A percentile compares a stretch with the other conserved stretches of the same genome.
Evolutionary conservation across 1,284 basidiomycete genomes (phyloP).

Genomic region (Ceratobasidium sp.): DNA sequence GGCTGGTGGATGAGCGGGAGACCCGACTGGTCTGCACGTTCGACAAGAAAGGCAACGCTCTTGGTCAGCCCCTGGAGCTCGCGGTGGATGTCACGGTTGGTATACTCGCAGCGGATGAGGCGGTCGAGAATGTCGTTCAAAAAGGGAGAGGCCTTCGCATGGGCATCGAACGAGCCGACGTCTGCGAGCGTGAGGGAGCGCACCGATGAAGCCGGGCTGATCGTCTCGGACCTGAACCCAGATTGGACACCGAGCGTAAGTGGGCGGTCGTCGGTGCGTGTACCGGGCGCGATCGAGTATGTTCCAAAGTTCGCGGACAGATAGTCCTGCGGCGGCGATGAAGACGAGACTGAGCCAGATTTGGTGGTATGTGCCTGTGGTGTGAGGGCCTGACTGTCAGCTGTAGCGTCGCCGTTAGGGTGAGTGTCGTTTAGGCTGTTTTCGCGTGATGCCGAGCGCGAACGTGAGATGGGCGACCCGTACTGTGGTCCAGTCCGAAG

Average conservation of each 20-base stretch:
- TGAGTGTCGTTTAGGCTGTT: conserved; percentile 9
- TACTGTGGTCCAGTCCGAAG: conserved; percentile 2
- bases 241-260: conserved; percentile 2
- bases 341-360: conserved; percentile 22
- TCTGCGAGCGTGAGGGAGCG: conserved; percentile 63
- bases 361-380: conserved; percentile 22
- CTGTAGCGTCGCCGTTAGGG: neutral
- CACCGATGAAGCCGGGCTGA: conserved; percentile 40
- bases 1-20: neutral
- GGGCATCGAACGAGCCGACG: conserved; percentile 73
- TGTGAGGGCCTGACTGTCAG: conserved; percentile 1
- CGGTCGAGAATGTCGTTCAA: conserved; percentile 80
- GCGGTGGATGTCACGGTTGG: conserved; percentile 73
- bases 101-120: conserved; percentile 71
- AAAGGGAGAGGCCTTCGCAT: conserved; percentile 73
- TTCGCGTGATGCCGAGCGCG: conserved; percentile 18
- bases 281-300: conserved; percentile 4
- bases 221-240: conserved; percentile 16
- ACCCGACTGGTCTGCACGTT: conserved; percentile 52
- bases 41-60: conserved; percentile 78
- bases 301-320: conserved; percentile 18
- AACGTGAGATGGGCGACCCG: conserved; percentile 6
- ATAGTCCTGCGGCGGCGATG: conserved; percentile 30
- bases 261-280: neutral
- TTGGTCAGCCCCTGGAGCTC: conserved; percentile 75